These are phyloP conservation scores for Vanilla planifolia DNA, from an alignment of 106 monocot species.

Conservation along the genomic window DNA sequence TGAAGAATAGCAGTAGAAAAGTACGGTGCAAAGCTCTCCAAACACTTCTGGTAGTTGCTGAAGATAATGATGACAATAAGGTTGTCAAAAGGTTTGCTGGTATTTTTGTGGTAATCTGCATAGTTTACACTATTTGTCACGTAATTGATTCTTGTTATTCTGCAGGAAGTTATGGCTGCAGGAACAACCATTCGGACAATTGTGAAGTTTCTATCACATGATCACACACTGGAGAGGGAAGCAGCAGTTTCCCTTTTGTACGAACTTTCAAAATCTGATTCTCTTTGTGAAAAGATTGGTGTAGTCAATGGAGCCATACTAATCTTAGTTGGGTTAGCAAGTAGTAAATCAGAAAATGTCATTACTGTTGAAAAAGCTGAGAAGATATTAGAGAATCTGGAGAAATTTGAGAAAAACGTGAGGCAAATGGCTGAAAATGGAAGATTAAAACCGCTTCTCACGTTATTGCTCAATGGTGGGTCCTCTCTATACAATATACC, in stretches of 20 bases:
- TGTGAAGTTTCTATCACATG: conserved; percentile 79
- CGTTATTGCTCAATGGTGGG: conserved; percentile 58
- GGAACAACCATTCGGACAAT: conserved; percentile 71
- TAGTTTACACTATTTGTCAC: background rate
- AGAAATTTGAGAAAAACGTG: conserved; percentile 72
- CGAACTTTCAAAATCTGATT: conserved; percentile 75
- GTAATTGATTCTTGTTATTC: conserved; percentile 3
- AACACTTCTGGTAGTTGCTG: conserved; percentile 70
- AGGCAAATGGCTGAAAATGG: conserved; percentile 94
- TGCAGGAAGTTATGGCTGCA: conserved; percentile 52
- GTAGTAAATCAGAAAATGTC: conserved; percentile 73
- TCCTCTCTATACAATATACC: background rate
- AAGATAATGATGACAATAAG: conserved; percentile 84
- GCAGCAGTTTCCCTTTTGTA: conserved; percentile 75
- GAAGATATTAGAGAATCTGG: conserved; percentile 71
- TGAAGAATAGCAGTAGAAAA: conserved; percentile 64
- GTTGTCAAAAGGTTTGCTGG: conserved; percentile 26
- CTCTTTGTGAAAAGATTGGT: conserved; percentile 83
- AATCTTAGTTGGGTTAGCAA: conserved; percentile 67
- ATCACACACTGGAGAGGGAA: conserved; percentile 60
- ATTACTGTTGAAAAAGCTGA: conserved; percentile 68
- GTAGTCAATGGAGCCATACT: conserved; percentile 73
- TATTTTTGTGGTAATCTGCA: conserved; percentile 1
- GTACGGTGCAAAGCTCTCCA: conserved; percentile 73
- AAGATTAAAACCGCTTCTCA: conserved; percentile 75